A percentile compares a stretch with the other conserved stretches of the same genome.
Evolutionary conservation across 495 filamentous ascomycete genomes (phyloP).

Genomic region (Beverwykella pulmonaria): DNA sequence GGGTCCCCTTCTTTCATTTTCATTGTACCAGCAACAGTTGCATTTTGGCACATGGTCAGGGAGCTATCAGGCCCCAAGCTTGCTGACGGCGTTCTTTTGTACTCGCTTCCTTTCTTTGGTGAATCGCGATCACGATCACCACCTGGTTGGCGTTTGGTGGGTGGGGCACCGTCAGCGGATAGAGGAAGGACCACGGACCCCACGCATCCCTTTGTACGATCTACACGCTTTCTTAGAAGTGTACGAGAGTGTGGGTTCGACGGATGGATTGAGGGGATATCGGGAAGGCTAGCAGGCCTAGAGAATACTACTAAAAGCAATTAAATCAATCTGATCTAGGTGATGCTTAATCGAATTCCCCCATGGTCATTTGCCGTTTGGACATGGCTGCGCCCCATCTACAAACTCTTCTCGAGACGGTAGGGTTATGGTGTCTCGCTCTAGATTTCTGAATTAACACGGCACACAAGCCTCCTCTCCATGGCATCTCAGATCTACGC

Average conservation of each 20-base stretch:
- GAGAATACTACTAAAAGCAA: conserved; percentile 15
- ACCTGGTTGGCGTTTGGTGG: conserved; percentile 18
- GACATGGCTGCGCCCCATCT: neutral
- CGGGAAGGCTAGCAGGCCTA: conserved; percentile 7
- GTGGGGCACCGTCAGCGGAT: neutral
- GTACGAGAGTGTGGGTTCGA: conserved; percentile 17
- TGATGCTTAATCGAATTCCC: neutral
- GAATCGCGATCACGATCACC: neutral
- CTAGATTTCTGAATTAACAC: conserved; percentile 15
- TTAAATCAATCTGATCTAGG: conserved; percentile 1
- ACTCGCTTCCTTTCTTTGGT: conserved; percentile 10
- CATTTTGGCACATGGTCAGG: conserved; percentile 32
- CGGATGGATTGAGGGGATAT: neutral
- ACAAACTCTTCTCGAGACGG: conserved; percentile 3
- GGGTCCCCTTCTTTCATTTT: conserved; percentile 15
- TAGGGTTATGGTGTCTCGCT: conserved; percentile 28
- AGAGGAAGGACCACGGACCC: neutral
- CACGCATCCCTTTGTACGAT: conserved; percentile 25
- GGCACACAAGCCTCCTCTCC: conserved; percentile 8
- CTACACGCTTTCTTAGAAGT: conserved; percentile 30
- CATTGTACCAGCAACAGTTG: conserved; percentile 37
- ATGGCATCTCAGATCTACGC: conserved; percentile 30
- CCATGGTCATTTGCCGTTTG: neutral
- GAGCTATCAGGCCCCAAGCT: conserved; percentile 22
- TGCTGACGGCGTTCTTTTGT: conserved; percentile 30